Evolutionary conservation across 768 basidiomycete species (phyloP).

Genomic region (Cystobasidiopsis lactophilus): DNA sequence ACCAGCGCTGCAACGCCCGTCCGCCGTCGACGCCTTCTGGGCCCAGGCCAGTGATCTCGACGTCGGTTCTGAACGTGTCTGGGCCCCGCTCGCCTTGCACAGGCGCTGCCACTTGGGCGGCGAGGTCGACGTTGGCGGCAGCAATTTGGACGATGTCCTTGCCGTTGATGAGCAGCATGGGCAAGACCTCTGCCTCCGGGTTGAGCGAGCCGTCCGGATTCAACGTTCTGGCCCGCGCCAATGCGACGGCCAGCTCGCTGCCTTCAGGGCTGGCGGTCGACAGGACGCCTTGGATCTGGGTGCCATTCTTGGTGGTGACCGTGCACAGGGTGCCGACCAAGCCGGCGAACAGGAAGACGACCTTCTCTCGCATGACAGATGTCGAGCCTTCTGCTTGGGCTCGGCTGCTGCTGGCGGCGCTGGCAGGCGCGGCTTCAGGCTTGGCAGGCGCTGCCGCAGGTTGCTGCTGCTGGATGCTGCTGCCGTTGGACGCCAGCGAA

Average conservation of each 20-base stretch:
- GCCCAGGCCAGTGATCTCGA: constrained; percentile 19
- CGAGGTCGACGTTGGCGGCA: constrained; percentile 12
- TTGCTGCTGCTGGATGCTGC: too few species aligned
- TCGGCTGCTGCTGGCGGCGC: too few species aligned
- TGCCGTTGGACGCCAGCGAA: too few species aligned
- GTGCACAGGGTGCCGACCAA: too few species aligned
- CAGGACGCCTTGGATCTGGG: constrained; percentile 12
- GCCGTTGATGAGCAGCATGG: constrained; percentile 13
- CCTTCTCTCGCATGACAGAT: too few species aligned
- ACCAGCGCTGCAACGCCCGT: constrained; percentile 16
- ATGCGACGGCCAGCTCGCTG: constrained; percentile 15
- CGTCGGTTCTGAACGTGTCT: constrained; percentile 22
- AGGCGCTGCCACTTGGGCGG: not conserved
- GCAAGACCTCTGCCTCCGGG: too few species aligned
- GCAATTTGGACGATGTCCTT: constrained; percentile 14
- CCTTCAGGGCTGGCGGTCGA: constrained; percentile 6
- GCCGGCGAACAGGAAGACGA: too few species aligned
- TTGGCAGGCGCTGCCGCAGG: too few species aligned
- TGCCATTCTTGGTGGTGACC: too few species aligned
- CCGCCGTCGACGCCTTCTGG: constrained; percentile 5
- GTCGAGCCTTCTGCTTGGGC: too few species aligned
- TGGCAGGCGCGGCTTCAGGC: too few species aligned
- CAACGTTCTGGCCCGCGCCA: constrained; percentile 13
- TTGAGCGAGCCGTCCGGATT: not conserved
- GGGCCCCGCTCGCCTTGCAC: not conserved